Evolutionary conservation across 176 grass and related monocot genomes (phyloP).

Genomic region (Rhipidocladum racemiflorum): DNA sequence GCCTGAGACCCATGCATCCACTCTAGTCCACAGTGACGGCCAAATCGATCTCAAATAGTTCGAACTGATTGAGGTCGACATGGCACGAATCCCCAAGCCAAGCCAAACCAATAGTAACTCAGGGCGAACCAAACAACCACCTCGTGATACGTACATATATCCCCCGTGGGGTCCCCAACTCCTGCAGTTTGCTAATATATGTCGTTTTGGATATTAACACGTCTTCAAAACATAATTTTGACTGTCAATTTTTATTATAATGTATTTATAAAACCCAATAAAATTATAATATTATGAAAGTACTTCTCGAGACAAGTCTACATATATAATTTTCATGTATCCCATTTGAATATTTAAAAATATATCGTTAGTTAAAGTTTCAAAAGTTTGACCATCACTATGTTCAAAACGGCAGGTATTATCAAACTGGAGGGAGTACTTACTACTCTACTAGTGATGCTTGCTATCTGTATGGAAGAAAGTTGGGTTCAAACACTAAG

Average conservation of each 20-base stretch:
- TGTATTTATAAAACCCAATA: too few relatives aligned
- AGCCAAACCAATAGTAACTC: background rate
- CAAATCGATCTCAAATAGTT: background rate
- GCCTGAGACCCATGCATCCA: background rate
- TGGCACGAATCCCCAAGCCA: constrained; percentile 28
- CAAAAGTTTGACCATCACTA: too few relatives aligned
- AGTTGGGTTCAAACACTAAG: background rate
- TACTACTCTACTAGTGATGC: background rate
- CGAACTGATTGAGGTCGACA: constrained; percentile 2
- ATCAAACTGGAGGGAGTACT: too few relatives aligned
- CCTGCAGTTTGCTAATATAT: background rate
- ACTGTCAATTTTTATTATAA: too few relatives aligned
- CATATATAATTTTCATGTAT: too few relatives aligned
- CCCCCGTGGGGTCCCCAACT: background rate
- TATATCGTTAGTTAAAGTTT: too few relatives aligned
- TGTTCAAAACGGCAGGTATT: too few relatives aligned
- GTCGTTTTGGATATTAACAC: too few relatives aligned
- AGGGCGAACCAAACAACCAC: background rate
- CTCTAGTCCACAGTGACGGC: background rate
- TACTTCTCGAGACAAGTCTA: too few relatives aligned
- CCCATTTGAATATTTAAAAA: too few relatives aligned
- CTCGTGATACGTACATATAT: background rate
- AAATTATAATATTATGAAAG: too few relatives aligned
- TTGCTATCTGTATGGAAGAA: background rate
- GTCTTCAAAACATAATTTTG: too few relatives aligned